phyloP scores from a whole-genome alignment of 108 stramenopile genomes.

The Fistulifera pelliculosa region DNA sequence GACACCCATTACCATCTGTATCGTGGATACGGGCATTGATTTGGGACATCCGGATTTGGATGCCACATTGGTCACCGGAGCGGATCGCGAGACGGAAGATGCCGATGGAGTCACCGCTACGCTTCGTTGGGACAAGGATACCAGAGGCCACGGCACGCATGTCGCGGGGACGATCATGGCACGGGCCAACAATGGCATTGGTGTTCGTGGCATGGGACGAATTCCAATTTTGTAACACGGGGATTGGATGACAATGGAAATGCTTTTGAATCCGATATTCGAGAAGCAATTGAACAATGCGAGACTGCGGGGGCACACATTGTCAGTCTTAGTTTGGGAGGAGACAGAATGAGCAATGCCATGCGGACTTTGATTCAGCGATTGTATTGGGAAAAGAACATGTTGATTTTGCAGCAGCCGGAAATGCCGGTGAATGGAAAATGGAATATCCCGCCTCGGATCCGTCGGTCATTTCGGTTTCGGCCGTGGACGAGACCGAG shows the following conservation, averaged over 20 bases:
- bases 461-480: slow-evolving; percentile 32
- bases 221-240: background rate
- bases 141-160: slow-evolving; percentile 9
- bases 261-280: slow-evolving; percentile 1
- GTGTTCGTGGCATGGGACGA: background rate
- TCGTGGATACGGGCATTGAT: slow-evolving; percentile 44
- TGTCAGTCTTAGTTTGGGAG: slow-evolving; percentile 3
- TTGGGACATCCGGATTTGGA: slow-evolving; percentile 36
- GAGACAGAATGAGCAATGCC: slow-evolving; percentile 17
- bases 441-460: slow-evolving; percentile 37
- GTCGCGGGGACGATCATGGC: slow-evolving; percentile 5
- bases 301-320: background rate
- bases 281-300: background rate
- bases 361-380: background rate
- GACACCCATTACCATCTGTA: slow-evolving; percentile 23
- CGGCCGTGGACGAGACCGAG: slow-evolving; percentile 23
- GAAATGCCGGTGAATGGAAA: slow-evolving; percentile 22
- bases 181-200: slow-evolving; percentile 1
- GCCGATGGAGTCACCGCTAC: background rate
- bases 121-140: slow-evolving; percentile 10
- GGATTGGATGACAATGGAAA: background rate
- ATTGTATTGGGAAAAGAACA: slow-evolving; percentile 9
- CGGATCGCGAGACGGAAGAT: slow-evolving; percentile 6
- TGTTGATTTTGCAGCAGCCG: slow-evolving; percentile 41
- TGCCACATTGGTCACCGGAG: slow-evolving; percentile 5